These are phyloP conservation scores for Leptodermis oblonga DNA, from an alignment of 257 asterid genomes.

Conservation along the genomic window DNA sequence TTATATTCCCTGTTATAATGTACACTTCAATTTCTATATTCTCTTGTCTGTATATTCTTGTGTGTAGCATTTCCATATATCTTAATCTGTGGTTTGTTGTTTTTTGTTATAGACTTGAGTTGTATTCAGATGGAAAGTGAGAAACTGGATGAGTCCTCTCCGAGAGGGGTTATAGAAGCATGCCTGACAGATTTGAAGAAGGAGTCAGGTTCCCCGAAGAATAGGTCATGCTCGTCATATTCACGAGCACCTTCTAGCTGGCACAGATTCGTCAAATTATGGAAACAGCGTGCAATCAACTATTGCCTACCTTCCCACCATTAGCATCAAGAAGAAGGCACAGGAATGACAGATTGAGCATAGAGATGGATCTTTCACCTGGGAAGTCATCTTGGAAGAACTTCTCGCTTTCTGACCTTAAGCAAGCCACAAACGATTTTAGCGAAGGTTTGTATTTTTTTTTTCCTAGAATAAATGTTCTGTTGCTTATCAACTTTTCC, in stretches of 20 bases:
- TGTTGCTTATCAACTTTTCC: not conserved
- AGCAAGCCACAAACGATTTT: slow-evolving; percentile 51
- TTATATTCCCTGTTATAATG: too few species aligned
- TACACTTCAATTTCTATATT: too few species aligned
- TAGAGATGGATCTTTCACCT: slow-evolving; percentile 16
- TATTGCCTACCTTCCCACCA: slow-evolving; percentile 40
- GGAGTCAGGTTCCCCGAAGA: slow-evolving; percentile 16
- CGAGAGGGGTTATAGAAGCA: slow-evolving; percentile 31
- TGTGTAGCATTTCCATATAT: too few species aligned
- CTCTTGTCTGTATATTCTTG: too few species aligned
- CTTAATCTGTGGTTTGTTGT: not conserved
- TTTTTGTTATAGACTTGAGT: slow-evolving; percentile 38
- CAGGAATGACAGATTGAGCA: slow-evolving; percentile 24
- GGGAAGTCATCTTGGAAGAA: slow-evolving; percentile 46
- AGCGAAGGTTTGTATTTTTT: slow-evolving; percentile 39
- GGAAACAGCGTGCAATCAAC: slow-evolving; percentile 38
- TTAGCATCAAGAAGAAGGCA: slow-evolving; percentile 35
- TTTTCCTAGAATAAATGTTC: too few species aligned
- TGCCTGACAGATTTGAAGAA: slow-evolving; percentile 17
- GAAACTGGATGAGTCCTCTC: slow-evolving; percentile 25
- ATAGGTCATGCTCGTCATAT: too few species aligned
- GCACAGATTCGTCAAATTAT: slow-evolving; percentile 38
- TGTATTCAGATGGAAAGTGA: slow-evolving; percentile 29
- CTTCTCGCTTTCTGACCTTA: slow-evolving; percentile 43
- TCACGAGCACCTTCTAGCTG: slow-evolving; percentile 33